Conservation (phyloP, 257 asterid genomes). For the Thymus quinquecostatus region DNA sequence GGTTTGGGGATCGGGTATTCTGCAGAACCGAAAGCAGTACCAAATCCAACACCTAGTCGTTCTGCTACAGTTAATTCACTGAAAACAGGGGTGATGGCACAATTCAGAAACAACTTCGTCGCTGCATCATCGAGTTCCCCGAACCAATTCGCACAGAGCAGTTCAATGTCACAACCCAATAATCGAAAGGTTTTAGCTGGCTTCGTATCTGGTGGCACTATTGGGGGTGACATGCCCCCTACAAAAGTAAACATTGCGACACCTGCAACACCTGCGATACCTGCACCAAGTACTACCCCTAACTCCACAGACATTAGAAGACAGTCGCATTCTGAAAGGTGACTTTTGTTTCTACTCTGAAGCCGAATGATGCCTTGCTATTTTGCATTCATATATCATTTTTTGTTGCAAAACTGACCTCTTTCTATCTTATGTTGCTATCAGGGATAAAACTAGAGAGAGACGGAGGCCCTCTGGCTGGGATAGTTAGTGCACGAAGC, state of each 20-base stretch:
- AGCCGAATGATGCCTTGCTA: not conserved
- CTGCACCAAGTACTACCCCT: conserved; percentile 35
- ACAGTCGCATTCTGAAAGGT: conserved; percentile 61
- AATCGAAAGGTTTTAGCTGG: conserved; percentile 69
- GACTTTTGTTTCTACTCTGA: conserved; percentile 2
- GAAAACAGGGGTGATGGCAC: conserved; percentile 80
- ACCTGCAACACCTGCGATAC: conserved; percentile 37
- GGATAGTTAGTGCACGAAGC: conserved; percentile 59
- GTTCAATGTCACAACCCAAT: conserved; percentile 44
- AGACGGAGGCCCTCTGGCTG: conserved; percentile 95
- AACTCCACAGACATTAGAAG: conserved; percentile 45
- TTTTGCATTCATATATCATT: not conserved
- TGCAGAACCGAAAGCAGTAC: conserved; percentile 55
- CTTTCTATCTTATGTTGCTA: conserved; percentile 14
- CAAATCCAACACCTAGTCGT: conserved; percentile 58
- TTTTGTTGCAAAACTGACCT: conserved; percentile 11
- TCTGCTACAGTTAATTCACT: conserved; percentile 69
- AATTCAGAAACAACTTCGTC: conserved; percentile 79
- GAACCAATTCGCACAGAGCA: conserved; percentile 55
- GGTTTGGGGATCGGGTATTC: conserved; percentile 94
- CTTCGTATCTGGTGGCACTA: conserved; percentile 95
- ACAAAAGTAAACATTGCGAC: conserved; percentile 45
- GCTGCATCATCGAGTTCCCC: conserved; percentile 86
- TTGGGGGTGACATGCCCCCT: conserved; percentile 71
- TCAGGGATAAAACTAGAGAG: conserved; percentile 75